Percentiles rank a stretch among this genome's conserved stretches.
Evolutionary conservation across 202 grass and related monocot genomes (phyloP).

Genomic region (Schoenoplectus triqueter): DNA sequence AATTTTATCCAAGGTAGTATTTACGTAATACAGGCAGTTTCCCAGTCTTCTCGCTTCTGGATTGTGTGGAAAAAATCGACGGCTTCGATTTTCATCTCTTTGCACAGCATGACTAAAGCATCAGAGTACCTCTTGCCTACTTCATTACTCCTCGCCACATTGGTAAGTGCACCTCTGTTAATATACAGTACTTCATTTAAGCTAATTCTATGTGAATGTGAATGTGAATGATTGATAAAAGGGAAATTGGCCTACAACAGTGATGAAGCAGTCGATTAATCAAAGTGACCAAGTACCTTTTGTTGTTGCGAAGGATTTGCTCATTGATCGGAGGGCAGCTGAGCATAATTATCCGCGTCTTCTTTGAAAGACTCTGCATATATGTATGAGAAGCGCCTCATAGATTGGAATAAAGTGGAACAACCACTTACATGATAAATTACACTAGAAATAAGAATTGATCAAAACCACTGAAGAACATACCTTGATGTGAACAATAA

Average conservation of each 20-base stretch:
- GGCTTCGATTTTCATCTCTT: slow-evolving; percentile 74
- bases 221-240: too few relatives aligned
- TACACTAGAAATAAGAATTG: neutral
- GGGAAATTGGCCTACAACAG: neutral
- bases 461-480: neutral
- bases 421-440: neutral
- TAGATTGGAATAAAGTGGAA: neutral
- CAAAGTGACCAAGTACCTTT: slow-evolving; percentile 34
- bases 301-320: slow-evolving; percentile 50
- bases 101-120: slow-evolving; percentile 63
- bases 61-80: slow-evolving; percentile 71
- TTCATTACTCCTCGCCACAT: too few relatives aligned
- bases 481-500: slow-evolving; percentile 76
- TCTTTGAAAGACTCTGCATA: slow-evolving; percentile 65
- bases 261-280: neutral
- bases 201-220: neutral
- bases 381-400: neutral
- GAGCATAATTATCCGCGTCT: slow-evolving; percentile 72
- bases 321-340: slow-evolving; percentile 81
- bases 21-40: slow-evolving; percentile 68
- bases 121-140: slow-evolving; percentile 40
- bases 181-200: neutral
- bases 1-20: neutral
- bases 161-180: too few relatives aligned
- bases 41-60: slow-evolving; percentile 60